phyloP scores from a whole-genome alignment of 1,139 yeast species.

The Torulaspora pretoriensis region DNA sequence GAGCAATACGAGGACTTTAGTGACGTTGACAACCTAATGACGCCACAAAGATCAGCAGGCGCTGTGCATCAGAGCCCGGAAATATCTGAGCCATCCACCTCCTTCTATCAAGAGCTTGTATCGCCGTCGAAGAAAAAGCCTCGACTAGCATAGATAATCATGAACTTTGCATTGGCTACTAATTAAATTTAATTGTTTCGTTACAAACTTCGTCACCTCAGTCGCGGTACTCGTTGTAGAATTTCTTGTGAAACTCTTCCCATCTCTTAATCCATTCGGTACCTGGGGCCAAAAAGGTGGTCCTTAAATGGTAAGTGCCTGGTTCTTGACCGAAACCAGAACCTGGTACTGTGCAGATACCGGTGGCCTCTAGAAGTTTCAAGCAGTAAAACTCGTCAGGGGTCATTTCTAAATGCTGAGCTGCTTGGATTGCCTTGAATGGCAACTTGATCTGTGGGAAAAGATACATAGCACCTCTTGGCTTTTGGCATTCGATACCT shows the following conservation, averaged over 20 bases:
- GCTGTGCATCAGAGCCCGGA: conserved; percentile 6
- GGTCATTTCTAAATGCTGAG: conserved; percentile 50
- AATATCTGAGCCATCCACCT: conserved; percentile 9
- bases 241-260: conserved; percentile 68
- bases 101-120: conserved; percentile 5
- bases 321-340: conserved; percentile 91
- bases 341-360: conserved; percentile 97
- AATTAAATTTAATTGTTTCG: not conserved
- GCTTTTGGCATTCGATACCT: conserved; percentile 78
- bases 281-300: conserved; percentile 95
- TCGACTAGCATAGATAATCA: not conserved
- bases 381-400: conserved; percentile 88
- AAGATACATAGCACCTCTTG: conserved; percentile 96
- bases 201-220: not conserved
- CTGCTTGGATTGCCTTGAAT: conserved; percentile 55
- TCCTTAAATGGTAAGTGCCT: conserved; percentile 87
- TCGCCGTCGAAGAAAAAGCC: conserved; percentile 7
- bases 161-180: not conserved
- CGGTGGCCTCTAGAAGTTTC: conserved; percentile 78
- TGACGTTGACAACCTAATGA: conserved; percentile 1
- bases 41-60: not conserved
- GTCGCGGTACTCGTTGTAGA: conserved; percentile 53
- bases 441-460: conserved; percentile 76
- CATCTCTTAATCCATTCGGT: conserved; percentile 78
- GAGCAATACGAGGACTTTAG: conserved; percentile 3